Base-by-base conservation (phyloP, 2,329 filamentous ascomycete species). In the Aspergillus pseudonomiae region DNA sequence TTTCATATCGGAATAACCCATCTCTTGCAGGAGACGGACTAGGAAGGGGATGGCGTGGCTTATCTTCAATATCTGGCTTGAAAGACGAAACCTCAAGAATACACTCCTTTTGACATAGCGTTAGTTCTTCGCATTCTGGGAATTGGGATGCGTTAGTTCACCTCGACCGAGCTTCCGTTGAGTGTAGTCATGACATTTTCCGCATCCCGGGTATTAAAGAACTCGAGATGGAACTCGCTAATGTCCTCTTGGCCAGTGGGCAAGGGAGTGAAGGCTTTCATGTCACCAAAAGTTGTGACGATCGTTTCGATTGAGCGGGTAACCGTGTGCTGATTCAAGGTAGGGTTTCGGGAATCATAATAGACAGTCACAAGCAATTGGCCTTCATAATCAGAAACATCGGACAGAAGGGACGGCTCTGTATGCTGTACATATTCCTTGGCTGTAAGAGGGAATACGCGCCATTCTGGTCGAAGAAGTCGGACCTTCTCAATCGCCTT, bases 351-450 rank as follows among this genome's bases (percentile, higher is more conserved):
- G 24, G 72, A 71, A 45, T 75, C 72, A 63, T 76, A 78, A 59
- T 80, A 79, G 28, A 85, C 83, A n/a, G 80, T 82, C 12, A 88
- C 73, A 61, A 82, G 77, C 45, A 88, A 73, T 70, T 88, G 85
- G 21, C 85, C 87, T 75, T 89, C 86, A 65, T 85, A 82, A 55
- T 81, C 76, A 21, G 82, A 80, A 26, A 69, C 67, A 46, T 65
- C 61, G 26, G 68, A 53, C n/a, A 71, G 56, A 41, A 68, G 66
- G 57, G 71, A 70, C 7, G 71, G 65, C 16, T 76, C 74, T 34
- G 70, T 67, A 55, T 77, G 75, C 65, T 80, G 75, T 12, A 77
- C 74, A 72, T 83, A 84, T 21, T 84, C 80, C 32, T 74, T 77
- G 2, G 82, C 78, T 10, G 77, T 75, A 32, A 87, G 74, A 57